A percentile compares a stretch with the other conserved stretches of the same genome.
Evolutionary conservation across 768 basidiomycete genomes (phyloP).

Genomic region (Arthromyces matolae): DNA sequence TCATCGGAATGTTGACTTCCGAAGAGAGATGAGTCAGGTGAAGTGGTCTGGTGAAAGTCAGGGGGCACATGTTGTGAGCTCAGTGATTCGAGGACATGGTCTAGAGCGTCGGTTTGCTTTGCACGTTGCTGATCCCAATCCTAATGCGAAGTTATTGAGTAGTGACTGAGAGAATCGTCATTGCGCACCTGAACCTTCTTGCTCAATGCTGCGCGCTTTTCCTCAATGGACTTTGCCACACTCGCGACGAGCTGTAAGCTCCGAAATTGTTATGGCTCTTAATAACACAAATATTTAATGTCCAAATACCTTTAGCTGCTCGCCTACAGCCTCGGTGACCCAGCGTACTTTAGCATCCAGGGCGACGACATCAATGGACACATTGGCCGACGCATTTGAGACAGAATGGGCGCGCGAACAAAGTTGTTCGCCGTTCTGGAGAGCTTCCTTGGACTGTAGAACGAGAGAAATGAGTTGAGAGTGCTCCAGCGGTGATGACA

Average conservation of each 20-base stretch:
- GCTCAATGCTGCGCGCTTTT: slow-evolving; percentile 58
- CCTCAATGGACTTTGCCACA: slow-evolving; percentile 72
- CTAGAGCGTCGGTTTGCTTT: slow-evolving; percentile 59
- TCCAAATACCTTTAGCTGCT: slow-evolving; percentile 67
- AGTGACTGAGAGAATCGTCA: background rate
- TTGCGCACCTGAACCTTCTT: slow-evolving; percentile 55
- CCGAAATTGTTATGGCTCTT: background rate
- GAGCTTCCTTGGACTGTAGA: slow-evolving; percentile 77
- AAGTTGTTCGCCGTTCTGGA: slow-evolving; percentile 73
- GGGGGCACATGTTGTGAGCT: slow-evolving; percentile 73
- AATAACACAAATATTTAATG: background rate
- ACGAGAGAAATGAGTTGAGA: slow-evolving; percentile 74
- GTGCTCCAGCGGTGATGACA: slow-evolving; percentile 35
- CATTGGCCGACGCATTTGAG: slow-evolving; percentile 63
- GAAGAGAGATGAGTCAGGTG: slow-evolving; percentile 72
- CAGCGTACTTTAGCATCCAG: slow-evolving; percentile 79
- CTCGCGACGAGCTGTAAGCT: slow-evolving; percentile 58
- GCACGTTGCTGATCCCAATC: slow-evolving; percentile 68
- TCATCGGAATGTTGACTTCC: slow-evolving; percentile 66
- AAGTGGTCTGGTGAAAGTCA: slow-evolving; percentile 60
- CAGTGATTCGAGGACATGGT: slow-evolving; percentile 67
- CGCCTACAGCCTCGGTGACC: slow-evolving; percentile 68
- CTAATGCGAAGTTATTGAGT: slow-evolving; percentile 30
- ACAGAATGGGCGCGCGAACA: slow-evolving; percentile 63
- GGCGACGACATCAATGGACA: slow-evolving; percentile 67